Conservation (phyloP, 192 early-diverging fungal species). For the Mortierella hygrophila region DNA sequence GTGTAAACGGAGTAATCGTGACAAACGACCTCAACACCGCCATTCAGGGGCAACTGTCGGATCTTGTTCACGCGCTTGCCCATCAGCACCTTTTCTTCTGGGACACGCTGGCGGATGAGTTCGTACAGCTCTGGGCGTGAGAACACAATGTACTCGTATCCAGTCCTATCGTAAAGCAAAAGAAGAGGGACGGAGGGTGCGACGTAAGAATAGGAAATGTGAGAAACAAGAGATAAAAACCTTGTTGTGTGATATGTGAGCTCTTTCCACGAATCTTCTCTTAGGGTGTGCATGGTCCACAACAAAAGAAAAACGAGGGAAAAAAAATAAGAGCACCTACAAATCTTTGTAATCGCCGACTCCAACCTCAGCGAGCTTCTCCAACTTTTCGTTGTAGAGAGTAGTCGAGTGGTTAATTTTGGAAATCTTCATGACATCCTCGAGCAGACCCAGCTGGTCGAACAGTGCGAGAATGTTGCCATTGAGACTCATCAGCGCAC, state of each 20-base stretch:
- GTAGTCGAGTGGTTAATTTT: background rate
- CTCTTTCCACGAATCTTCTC: too few species aligned
- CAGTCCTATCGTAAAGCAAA: background rate
- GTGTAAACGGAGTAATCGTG: constrained; percentile 27
- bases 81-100: constrained; percentile 21
- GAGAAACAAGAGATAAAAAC: background rate
- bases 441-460: constrained; percentile 30
- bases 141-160: constrained; percentile 24
- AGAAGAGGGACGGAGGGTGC: background rate
- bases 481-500: constrained; percentile 28
- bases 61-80: constrained; percentile 24
- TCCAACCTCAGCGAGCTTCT: background rate
- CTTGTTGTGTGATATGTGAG: too few species aligned
- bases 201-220: background rate
- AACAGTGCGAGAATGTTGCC: constrained; percentile 27
- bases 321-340: background rate
- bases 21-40: constrained; percentile 19
- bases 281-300: too few species aligned
- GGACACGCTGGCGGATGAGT: constrained; percentile 20
- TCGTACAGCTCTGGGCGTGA: constrained; percentile 27
- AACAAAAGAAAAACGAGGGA: too few species aligned
- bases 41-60: background rate
- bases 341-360: background rate
- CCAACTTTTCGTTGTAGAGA: constrained; percentile 20
- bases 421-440: constrained; percentile 16